These are phyloP conservation scores for Globisporangium rhizosaccharum DNA, from an alignment of 352 stramenopile genomes.

Conservation along the genomic window DNA sequence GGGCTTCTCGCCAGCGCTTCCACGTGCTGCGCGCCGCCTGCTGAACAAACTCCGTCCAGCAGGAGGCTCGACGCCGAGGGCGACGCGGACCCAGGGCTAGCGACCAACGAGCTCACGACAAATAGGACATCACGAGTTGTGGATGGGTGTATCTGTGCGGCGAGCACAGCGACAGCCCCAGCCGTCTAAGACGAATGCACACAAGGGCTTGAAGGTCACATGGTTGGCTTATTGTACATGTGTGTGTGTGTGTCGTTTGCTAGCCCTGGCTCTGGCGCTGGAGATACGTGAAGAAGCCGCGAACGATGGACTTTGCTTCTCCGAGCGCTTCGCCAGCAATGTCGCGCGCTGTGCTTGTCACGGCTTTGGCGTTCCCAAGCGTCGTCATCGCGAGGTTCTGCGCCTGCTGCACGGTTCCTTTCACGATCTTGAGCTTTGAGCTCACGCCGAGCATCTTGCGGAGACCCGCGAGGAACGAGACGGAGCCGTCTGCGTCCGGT, in stretches of 20 bases:
- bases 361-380: conserved; percentile 73
- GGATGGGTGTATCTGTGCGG: too few species aligned
- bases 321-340: conserved; percentile 81
- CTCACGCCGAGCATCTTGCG: conserved; percentile 70
- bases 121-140: too few species aligned
- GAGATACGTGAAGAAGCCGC: conserved; percentile 65
- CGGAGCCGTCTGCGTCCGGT: conserved; percentile 68
- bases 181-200: too few species aligned
- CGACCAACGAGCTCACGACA: background rate
- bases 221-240: background rate
- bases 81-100: conserved; percentile 7
- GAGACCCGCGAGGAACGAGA: conserved; percentile 72
- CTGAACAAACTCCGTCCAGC: conserved; percentile 17
- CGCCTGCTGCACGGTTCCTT: conserved; percentile 84
- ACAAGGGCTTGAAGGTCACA: background rate
- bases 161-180: too few species aligned
- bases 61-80: background rate
- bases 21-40: conserved; percentile 39
- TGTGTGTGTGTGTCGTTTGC: background rate
- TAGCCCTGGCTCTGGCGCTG: conserved; percentile 35
- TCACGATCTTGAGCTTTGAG: conserved; percentile 83
- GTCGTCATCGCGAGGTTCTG: conserved; percentile 81
- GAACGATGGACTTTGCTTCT: conserved; percentile 81
- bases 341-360: conserved; percentile 77
- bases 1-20: conserved; percentile 58